Conservation (phyloP, 495 filamentous ascomycete genomes). For the Astrocystis sublimbata region DNA sequence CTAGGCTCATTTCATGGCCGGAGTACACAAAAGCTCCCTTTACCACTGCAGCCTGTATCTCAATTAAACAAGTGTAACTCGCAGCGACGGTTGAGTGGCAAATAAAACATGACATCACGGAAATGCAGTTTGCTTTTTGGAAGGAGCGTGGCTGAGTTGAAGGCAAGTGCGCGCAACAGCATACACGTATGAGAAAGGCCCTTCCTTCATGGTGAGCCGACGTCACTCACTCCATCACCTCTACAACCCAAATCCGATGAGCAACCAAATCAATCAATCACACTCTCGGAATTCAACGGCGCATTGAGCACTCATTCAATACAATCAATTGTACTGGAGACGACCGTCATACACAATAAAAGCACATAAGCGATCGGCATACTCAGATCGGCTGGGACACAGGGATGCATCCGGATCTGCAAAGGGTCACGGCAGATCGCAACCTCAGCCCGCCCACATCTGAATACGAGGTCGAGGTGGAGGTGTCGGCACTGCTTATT, state of each 20-base stretch:
- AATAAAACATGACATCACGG: too few relatives aligned
- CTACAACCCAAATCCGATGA: too few relatives aligned
- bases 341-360: not conserved
- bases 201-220: not conserved
- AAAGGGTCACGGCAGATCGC: conserved; percentile 8
- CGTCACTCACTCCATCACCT: not conserved
- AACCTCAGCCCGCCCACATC: not conserved
- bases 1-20: too few relatives aligned
- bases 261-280: too few relatives aligned
- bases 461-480: conserved; percentile 14
- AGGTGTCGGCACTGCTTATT: not conserved
- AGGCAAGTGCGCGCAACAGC: too few relatives aligned
- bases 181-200: too few relatives aligned
- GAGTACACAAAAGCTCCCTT: too few relatives aligned
- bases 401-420: not conserved
- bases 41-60: too few relatives aligned
- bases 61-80: too few relatives aligned
- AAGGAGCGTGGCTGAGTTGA: not conserved
- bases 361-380: conserved; percentile 3
- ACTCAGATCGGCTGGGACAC: conserved; percentile 6
- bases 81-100: too few relatives aligned
- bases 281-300: too few relatives aligned
- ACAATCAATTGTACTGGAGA: not conserved
- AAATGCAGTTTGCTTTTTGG: conserved; percentile 20
- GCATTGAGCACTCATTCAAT: not conserved